Percentiles rank a stretch among this genome's conserved stretches.
These are phyloP conservation scores for Udeniomyces megalosporus DNA, from an alignment of 768 basidiomycete genomes.

Conservation along the genomic window DNA sequence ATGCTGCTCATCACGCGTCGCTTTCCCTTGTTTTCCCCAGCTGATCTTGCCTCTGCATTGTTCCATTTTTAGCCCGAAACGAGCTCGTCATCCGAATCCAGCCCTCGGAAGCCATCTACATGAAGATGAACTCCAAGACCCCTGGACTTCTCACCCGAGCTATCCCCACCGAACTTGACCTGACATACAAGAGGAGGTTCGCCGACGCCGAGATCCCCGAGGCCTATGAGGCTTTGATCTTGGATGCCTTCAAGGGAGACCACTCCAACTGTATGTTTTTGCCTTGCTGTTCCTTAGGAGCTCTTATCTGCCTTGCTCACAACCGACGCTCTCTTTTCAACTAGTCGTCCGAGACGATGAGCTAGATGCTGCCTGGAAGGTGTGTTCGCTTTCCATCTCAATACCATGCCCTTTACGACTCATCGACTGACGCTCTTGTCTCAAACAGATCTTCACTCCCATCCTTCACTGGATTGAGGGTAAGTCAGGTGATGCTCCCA, in stretches of 20 bases:
- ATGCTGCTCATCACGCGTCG: no score
- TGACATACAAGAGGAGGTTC: conserved; percentile 94
- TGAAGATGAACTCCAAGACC: conserved; percentile 90
- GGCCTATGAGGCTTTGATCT: conserved; percentile 63
- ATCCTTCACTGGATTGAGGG: conserved; percentile 95
- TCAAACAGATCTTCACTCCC: conserved; percentile 30
- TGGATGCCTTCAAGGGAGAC: conserved; percentile 92
- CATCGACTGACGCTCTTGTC: neutral
- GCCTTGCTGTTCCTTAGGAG: no score
- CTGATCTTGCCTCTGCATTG: neutral
- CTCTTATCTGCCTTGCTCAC: no score
- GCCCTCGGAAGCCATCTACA: conserved; percentile 69
- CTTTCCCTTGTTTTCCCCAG: neutral
- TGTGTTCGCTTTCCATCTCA: conserved; percentile 27
- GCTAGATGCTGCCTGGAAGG: conserved; percentile 95
- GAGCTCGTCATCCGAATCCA: conserved; percentile 50
- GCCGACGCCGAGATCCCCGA: conserved; percentile 81
- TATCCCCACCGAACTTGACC: conserved; percentile 91
- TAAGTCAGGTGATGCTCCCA: conserved; percentile 45
- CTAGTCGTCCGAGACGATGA: conserved; percentile 82
- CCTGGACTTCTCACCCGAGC: conserved; percentile 81
- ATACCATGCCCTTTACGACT: neutral
- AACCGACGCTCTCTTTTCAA: no score
- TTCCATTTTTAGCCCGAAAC: conserved; percentile 45
- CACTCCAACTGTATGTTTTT: conserved; percentile 72